Evolutionary conservation across 176 grass and related monocot species (phyloP), one percentile per base, ranked within the genome.

Genomic region (Triticum turgidum): DNA sequence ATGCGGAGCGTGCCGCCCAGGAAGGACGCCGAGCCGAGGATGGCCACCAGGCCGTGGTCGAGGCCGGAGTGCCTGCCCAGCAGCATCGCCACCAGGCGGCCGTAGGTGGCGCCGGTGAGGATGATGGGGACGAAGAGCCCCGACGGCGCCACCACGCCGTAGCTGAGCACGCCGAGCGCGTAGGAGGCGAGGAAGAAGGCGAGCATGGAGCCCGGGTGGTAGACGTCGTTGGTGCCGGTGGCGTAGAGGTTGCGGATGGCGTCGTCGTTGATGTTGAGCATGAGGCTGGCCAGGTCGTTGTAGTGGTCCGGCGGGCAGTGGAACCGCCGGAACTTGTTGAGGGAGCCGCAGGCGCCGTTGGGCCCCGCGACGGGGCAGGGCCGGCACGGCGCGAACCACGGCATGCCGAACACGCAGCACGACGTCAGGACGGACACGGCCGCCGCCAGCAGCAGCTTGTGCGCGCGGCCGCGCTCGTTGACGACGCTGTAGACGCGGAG

Each of bases 191-290:
- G 7, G 65, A 98, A 98, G 86, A 95, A 94, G 6, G 83, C 45
- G 61, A 90, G 1, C 86, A 98, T 91, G 61, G 96, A 95, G 8
- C 59, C 69, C 18, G 85, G 87, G 37, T 94, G 93, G 88, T 95
- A 95, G 25, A 92, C 80, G 88, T 98, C 91, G 81, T 92, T 89
- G 76, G 86, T 88, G 75, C 93, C 93, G 3, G 89, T 95, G 51
- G 64, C 72, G 86, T 84, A 98, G 56, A 98, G 93, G 86, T 92
- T 98, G 64, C 93, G 91, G 83, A 98, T 98, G 5, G 93, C 92
- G 67, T 98, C 86, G 79, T 98, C 96, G 45, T 98, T 95, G 82
- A 89, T 95, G 88, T 94, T 94, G 76, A 98, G 93, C 30, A 98
- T 88, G 4, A 98, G 90, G 65, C 93, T 95, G 9, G 96, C 96